phyloP scores from a whole-genome alignment of 257 asterid species.

The Coffea canephora region DNA sequence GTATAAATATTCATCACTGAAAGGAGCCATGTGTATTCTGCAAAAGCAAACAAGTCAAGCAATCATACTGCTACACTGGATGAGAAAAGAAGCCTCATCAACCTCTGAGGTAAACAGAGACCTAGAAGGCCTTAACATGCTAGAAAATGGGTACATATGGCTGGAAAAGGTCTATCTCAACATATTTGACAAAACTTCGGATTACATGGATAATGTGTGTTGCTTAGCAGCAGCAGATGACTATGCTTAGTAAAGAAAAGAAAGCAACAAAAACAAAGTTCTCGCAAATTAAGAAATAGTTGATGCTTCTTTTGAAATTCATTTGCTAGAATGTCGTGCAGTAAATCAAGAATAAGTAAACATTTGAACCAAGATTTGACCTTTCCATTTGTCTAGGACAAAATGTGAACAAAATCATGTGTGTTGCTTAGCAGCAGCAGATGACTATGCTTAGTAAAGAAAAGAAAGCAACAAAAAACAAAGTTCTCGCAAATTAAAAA shows the following conservation, averaged over 20 bases:
- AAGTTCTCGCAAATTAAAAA: background rate
- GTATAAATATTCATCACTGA: slow-evolving; percentile 86
- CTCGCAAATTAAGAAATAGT: background rate
- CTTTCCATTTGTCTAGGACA: background rate
- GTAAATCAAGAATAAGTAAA: background rate
- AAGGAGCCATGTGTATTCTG: slow-evolving; percentile 99
- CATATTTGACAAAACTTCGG: background rate
- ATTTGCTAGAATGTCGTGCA: background rate
- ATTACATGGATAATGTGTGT: background rate
- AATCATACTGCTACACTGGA: slow-evolving; percentile 1
- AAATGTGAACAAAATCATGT: background rate
- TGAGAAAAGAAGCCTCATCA: background rate
- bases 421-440: background rate
- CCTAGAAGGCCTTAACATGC: background rate
- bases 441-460: background rate
- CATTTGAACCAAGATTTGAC: background rate
- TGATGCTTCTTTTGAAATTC: background rate
- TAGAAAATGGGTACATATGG: background rate
- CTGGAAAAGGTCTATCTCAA: background rate
- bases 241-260: background rate
- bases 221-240: slow-evolving; percentile 1
- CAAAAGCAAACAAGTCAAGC: slow-evolving; percentile 33
- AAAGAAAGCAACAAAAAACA: background rate
- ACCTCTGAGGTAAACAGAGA: background rate
- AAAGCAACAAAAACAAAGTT: background rate